Evolutionary conservation across 495 filamentous ascomycete genomes (phyloP), one percentile per base, ranked within the genome.

Genomic region (Penicillium mononematosum): DNA sequence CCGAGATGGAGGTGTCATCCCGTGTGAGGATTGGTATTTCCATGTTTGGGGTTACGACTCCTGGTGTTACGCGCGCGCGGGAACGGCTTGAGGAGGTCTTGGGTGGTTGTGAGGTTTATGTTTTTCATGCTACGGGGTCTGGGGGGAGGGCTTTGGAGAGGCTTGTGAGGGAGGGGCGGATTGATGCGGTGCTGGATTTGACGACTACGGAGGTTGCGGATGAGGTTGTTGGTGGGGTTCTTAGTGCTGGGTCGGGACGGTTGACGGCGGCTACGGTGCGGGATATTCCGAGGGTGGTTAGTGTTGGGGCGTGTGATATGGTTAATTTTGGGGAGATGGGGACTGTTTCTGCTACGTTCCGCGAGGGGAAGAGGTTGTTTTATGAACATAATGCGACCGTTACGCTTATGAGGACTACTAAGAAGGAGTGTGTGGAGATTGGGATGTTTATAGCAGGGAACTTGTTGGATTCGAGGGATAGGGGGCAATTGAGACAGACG

Each of bases 11-110:
- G 29, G 25, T 17, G 8, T 50, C 50, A 0, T n/a, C 25, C 16
- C 7, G 20, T 17, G 81, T 78, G 60, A 60, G 75, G 0, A 72
- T 89, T 11, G 86, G 80, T 0, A 79, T 89, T 41, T 86, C 85
- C 31, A 89, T 89, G 87, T 90, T 89, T 61, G 87, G 87, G 9
- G 86, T 90, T 9, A 90, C 87, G 1, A 89, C 85, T 0, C 84
- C 85, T 0, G 78, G 76, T 10, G 87, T 83, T 0, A 77, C 81
- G 45, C 58, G 56, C 3, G 76, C 82, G 5, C 75, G 81, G 1
- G 43, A 66, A 6, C 65, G 74, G 50, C 66, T 88, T 1, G 77
- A 80, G 39, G 12, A 19, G 0, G 51, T 70, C 2, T 64, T 73
- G 47, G 32, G 51, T 0, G 59, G 56, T 0, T 75, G 76, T 55